Evolutionary conservation across 2,329 filamentous ascomycete species (phyloP).

Genomic region (Hysterium pulicare): DNA sequence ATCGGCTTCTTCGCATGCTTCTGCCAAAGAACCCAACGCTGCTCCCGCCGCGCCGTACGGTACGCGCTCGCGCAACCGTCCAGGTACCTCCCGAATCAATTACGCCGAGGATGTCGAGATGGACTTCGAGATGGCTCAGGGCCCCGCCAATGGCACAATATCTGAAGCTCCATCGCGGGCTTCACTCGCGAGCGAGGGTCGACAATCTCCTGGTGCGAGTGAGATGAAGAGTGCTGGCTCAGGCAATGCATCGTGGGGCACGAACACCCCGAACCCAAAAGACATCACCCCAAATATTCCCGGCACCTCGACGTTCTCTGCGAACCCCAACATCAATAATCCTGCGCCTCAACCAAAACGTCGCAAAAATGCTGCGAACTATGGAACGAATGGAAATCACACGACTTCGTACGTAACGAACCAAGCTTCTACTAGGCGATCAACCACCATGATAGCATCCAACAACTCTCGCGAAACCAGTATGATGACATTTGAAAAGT

Average conservation of each 20-base stretch:
- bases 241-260: slow-evolving; percentile 39
- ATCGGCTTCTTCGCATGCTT: slow-evolving; percentile 27
- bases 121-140: slow-evolving; percentile 70
- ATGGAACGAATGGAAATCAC: slow-evolving; percentile 34
- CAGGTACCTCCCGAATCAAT: slow-evolving; percentile 76
- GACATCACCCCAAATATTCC: slow-evolving; percentile 45
- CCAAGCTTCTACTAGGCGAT: slow-evolving; percentile 34
- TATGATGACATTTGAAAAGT: slow-evolving; percentile 82
- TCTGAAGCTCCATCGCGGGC: slow-evolving; percentile 39
- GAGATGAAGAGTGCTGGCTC: slow-evolving; percentile 38
- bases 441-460: slow-evolving; percentile 37
- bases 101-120: slow-evolving; percentile 94
- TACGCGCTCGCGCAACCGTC: slow-evolving; percentile 88
- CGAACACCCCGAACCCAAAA: slow-evolving; percentile 30
- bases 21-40: slow-evolving; percentile 32
- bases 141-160: slow-evolving; percentile 53
- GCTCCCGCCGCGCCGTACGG: slow-evolving; percentile 68
- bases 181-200: slow-evolving; percentile 30
- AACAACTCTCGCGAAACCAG: slow-evolving; percentile 63
- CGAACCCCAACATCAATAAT: slow-evolving; percentile 33
- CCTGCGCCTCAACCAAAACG: slow-evolving; percentile 58
- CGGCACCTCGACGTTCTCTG: slow-evolving; percentile 58
- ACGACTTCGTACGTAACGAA: slow-evolving; percentile 37
- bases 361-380: slow-evolving; percentile 67
- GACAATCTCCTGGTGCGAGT: slow-evolving; percentile 25